Percentiles rank a stretch among this genome's conserved stretches.
These are phyloP conservation scores for Phycomyces blakesleeanus DNA, from an alignment of 192 early-diverging fungal species.

Conservation along the genomic window DNA sequence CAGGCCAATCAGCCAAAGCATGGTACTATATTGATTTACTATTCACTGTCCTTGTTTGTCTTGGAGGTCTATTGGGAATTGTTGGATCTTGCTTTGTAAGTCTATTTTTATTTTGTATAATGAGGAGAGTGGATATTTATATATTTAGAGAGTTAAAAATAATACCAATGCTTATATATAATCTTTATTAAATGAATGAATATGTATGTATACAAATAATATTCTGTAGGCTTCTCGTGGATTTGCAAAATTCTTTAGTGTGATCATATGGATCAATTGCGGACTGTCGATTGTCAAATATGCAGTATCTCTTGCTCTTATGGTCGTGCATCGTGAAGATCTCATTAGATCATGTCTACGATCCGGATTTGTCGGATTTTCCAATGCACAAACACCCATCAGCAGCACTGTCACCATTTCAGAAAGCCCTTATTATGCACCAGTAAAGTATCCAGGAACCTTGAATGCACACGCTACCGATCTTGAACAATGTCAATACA, in stretches of 20 bases:
- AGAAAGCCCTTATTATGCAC: slow-evolving; percentile 28
- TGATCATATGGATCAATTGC: slow-evolving; percentile 32
- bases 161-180: too few relatives aligned
- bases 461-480: slow-evolving; percentile 22
- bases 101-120: background rate
- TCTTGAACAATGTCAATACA: slow-evolving; percentile 12
- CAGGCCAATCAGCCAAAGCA: slow-evolving; percentile 23
- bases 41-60: slow-evolving; percentile 25
- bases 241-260: slow-evolving; percentile 32
- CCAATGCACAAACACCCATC: slow-evolving; percentile 22
- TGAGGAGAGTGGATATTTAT: background rate
- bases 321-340: slow-evolving; percentile 15
- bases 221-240: slow-evolving; percentile 22
- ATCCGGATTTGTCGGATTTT: slow-evolving; percentile 26
- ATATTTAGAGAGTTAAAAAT: too few relatives aligned
- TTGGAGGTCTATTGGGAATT: slow-evolving; percentile 30
- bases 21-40: slow-evolving; percentile 26
- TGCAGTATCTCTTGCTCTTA: slow-evolving; percentile 24
- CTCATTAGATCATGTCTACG: slow-evolving; percentile 20
- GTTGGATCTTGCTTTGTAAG: slow-evolving; percentile 34
- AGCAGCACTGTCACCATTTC: slow-evolving; percentile 1
- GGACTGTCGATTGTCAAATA: slow-evolving; percentile 30
- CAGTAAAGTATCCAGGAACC: slow-evolving; percentile 28
- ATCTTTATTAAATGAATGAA: too few relatives aligned
- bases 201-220: too few relatives aligned